These are phyloP conservation scores for Calamus simplicifolius DNA, from an alignment of 176 grass and related monocot genomes.

Conservation along the genomic window DNA sequence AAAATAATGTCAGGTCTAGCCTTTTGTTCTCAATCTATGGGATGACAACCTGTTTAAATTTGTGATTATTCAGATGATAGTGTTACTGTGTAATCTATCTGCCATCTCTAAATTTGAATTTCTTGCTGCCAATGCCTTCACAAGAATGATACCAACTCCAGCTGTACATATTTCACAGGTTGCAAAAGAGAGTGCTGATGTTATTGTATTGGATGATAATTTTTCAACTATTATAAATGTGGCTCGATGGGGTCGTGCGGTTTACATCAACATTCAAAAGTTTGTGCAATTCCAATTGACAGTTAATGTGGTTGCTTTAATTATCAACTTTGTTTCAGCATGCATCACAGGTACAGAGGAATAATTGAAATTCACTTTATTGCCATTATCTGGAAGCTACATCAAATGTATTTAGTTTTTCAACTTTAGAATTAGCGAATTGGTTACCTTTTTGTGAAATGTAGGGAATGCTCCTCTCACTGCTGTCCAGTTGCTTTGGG, in stretches of 20 bases:
- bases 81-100: too few relatives aligned
- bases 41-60: too few relatives aligned
- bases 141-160: too few relatives aligned
- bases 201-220: constrained; percentile 46
- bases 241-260: constrained; percentile 40
- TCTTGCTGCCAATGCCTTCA: too few relatives aligned
- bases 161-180: constrained; percentile 16
- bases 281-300: constrained; percentile 52
- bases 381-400: too few relatives aligned
- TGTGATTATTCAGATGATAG: too few relatives aligned
- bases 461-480: constrained; percentile 81
- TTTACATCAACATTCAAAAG: constrained; percentile 47
- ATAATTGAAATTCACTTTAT: too few relatives aligned
- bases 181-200: constrained; percentile 53
- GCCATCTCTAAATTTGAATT: too few relatives aligned
- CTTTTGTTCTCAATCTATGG: too few relatives aligned
- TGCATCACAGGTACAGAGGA: constrained; percentile 37
- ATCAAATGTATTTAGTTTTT: too few relatives aligned
- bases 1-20: too few relatives aligned
- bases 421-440: too few relatives aligned
- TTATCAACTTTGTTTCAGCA: constrained; percentile 40
- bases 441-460: constrained; percentile 3
- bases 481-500: constrained; percentile 92
- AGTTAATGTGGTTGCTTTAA: constrained; percentile 41
- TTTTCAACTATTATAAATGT: constrained; percentile 47